Conservation (phyloP, 2,329 filamentous ascomycete species). For the Ceratocystis harringtonii region DNA sequence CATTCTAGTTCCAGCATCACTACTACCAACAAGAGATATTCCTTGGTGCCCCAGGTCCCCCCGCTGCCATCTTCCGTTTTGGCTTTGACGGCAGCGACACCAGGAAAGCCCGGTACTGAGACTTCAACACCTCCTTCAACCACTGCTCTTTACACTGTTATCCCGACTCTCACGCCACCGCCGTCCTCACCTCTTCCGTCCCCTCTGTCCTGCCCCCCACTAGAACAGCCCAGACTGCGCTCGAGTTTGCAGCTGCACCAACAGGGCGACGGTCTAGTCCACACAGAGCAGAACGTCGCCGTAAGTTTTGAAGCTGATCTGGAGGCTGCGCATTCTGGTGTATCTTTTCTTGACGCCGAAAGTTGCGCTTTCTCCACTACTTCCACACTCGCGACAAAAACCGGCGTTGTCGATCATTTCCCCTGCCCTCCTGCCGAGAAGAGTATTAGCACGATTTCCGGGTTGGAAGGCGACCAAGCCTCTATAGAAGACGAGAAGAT, state of each 20-base stretch:
- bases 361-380: background rate
- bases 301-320: conserved; percentile 4
- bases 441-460: too few species aligned
- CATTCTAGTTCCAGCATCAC: background rate
- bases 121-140: background rate
- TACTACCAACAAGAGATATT: background rate
- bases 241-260: background rate
- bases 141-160: background rate
- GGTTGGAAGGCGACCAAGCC: background rate
- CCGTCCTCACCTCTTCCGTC: background rate
- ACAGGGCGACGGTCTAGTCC: background rate
- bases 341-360: background rate
- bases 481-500: background rate
- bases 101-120: background rate
- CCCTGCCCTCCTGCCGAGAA: background rate
- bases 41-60: background rate
- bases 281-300: background rate
- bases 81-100: background rate
- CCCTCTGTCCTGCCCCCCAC: background rate
- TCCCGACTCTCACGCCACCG: background rate
- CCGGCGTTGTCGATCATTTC: background rate
- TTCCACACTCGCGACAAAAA: background rate
- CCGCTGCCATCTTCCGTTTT: background rate
- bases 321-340: conserved; percentile 1
- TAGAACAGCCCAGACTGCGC: background rate